Evolutionary conservation across 2,329 filamentous ascomycete species (phyloP).

Genomic region (Diaporthe citri): DNA sequence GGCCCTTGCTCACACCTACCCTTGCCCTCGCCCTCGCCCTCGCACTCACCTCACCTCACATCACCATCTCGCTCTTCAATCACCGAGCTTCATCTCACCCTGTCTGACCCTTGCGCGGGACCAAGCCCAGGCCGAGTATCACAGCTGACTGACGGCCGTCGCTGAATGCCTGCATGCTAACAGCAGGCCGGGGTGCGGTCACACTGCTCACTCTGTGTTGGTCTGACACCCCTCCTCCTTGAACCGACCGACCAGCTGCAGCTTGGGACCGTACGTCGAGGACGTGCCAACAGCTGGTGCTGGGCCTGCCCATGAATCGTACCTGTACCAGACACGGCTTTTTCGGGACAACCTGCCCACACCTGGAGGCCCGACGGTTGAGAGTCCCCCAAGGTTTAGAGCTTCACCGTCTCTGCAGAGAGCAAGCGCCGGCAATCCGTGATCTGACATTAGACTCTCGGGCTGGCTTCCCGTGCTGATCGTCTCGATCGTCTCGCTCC

Average conservation of each 20-base stretch:
- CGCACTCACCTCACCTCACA: slow-evolving; percentile 12
- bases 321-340: slow-evolving; percentile 63
- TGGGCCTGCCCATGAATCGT: slow-evolving; percentile 56
- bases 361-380: neutral
- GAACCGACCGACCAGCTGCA: slow-evolving; percentile 32
- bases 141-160: slow-evolving; percentile 29
- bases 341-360: slow-evolving; percentile 60
- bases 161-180: slow-evolving; percentile 12
- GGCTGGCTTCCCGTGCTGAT: slow-evolving; percentile 26
- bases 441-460: slow-evolving; percentile 30
- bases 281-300: slow-evolving; percentile 30
- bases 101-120: slow-evolving; percentile 10
- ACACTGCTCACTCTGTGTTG: slow-evolving; percentile 22
- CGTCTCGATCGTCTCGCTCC: slow-evolving; percentile 13
- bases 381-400: neutral
- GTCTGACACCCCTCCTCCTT: slow-evolving; percentile 37
- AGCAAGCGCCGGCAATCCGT: slow-evolving; percentile 9
- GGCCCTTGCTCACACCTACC: neutral
- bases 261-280: neutral
- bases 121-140: slow-evolving; percentile 18
- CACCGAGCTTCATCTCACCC: slow-evolving; percentile 26
- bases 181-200: slow-evolving; percentile 19
- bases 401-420: slow-evolving; percentile 1
- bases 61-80: slow-evolving; percentile 22
- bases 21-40: slow-evolving; percentile 2